Evolutionary conservation across 768 basidiomycete species (phyloP).

Genomic region (Tephrocybe sp.): DNA sequence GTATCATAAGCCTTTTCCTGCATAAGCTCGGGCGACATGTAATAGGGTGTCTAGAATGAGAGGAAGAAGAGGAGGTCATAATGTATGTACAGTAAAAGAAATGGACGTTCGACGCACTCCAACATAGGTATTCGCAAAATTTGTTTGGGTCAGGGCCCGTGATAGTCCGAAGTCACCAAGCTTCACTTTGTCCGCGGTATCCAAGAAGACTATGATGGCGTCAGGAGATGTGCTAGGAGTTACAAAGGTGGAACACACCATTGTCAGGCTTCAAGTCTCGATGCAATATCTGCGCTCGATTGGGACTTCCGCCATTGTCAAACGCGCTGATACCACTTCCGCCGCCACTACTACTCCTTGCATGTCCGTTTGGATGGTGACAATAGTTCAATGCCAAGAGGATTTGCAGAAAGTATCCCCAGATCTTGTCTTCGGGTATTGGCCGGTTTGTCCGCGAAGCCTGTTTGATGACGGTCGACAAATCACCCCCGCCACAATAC

Average conservation of each 20-base stretch:
- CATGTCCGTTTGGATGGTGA: slow-evolving; percentile 73
- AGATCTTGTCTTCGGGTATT: slow-evolving; percentile 89
- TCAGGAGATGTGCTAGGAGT: background rate
- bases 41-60: slow-evolving; percentile 92
- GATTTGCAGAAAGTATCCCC: slow-evolving; percentile 95
- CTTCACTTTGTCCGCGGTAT: slow-evolving; percentile 82
- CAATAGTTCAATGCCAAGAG: slow-evolving; percentile 88
- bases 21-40: slow-evolving; percentile 99
- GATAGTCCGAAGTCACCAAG: slow-evolving; percentile 96
- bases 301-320: slow-evolving; percentile 45
- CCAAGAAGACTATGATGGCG: slow-evolving; percentile 75
- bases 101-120: slow-evolving; percentile 57
- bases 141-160: slow-evolving; percentile 84
- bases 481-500: slow-evolving; percentile 96
- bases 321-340: slow-evolving; percentile 24
- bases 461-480: slow-evolving; percentile 83
- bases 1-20: slow-evolving; percentile 97
- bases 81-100: background rate
- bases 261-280: slow-evolving; percentile 98
- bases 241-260: slow-evolving; percentile 47
- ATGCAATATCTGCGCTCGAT: slow-evolving; percentile 80
- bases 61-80: background rate
- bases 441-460: slow-evolving; percentile 64
- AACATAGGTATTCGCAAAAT: slow-evolving; percentile 95
- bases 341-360: slow-evolving; percentile 41